Percentiles rank a stretch among this genome's conserved stretches.
Evolutionary conservation across 352 stramenopile species (phyloP).

Genomic region (Phytophthora macrochlamydospora): DNA sequence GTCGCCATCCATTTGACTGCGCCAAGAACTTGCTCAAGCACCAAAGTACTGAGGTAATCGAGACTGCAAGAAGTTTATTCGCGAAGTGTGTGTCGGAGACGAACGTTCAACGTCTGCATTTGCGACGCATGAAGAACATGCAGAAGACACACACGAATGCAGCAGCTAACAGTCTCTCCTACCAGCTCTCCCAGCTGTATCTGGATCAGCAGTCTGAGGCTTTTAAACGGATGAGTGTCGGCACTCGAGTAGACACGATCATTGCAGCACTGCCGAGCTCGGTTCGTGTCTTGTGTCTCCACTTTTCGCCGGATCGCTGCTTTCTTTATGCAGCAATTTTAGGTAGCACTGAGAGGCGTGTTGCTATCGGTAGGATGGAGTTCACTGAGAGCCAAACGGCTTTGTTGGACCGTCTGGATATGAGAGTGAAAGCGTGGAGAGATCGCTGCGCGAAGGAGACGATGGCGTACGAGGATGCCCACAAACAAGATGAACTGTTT

Average conservation of each 20-base stretch:
- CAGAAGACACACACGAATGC: slow-evolving; percentile 45
- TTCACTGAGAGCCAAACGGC: slow-evolving; percentile 43
- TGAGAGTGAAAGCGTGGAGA: slow-evolving; percentile 48
- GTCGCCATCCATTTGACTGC: slow-evolving; percentile 46
- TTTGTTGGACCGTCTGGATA: slow-evolving; percentile 32
- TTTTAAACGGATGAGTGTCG: slow-evolving; percentile 64
- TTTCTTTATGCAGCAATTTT: slow-evolving; percentile 66
- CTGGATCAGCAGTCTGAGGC: slow-evolving; percentile 69
- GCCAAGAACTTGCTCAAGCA: slow-evolving; percentile 68
- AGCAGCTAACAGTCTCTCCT: slow-evolving; percentile 52
- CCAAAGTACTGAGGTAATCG: slow-evolving; percentile 51
- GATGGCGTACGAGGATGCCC: slow-evolving; percentile 43
- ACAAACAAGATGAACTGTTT: slow-evolving; percentile 40
- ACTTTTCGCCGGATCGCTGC: slow-evolving; percentile 71
- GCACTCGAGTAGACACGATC: slow-evolving; percentile 42
- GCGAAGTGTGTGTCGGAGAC: slow-evolving; percentile 39
- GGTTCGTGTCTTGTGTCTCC: slow-evolving; percentile 53
- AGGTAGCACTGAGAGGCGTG: slow-evolving; percentile 41
- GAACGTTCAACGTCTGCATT: slow-evolving; percentile 58
- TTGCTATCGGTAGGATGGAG: slow-evolving; percentile 64
- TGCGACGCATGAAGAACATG: slow-evolving; percentile 46
- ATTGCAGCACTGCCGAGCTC: slow-evolving; percentile 45
- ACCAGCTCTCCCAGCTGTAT: slow-evolving; percentile 71
- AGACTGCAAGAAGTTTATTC: slow-evolving; percentile 41
- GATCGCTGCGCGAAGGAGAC: slow-evolving; percentile 39